Evolutionary conservation across 2,329 filamentous ascomycete genomes (phyloP), one percentile per base, ranked within the genome.

Genomic region (Coniochaeta prunicola): DNA sequence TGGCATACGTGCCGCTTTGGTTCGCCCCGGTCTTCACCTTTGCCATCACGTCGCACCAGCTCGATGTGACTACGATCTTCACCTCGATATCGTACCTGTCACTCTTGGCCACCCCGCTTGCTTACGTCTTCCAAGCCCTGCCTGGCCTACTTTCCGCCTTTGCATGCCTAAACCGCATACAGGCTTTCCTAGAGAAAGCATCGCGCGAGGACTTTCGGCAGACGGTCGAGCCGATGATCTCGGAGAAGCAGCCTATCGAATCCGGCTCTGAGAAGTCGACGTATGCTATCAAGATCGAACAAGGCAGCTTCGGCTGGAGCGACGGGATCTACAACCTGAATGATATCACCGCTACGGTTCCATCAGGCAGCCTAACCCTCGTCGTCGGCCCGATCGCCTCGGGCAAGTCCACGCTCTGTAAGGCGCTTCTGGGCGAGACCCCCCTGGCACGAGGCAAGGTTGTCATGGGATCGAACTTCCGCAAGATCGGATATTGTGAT

Each of bases 341-440:
- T 0, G 56, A 70, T 8, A 63, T 79, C 24, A 62, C 70, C n/a
- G 64, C 79, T 3, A 63, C 60, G 0, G 59, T 79, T 2, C 61
- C 64, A 2, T 57, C 60, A 0, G 66, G 63, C 3, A 63, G 70
- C 4, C 67, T 80, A 9, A 75, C 69, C 9, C 68, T 79, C 4
- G 62, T 80, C 0, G 65, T 76, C 10, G 77, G 77, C 0, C 75
- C 76, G 1, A 67, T 79, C 4, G 78, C 73, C 0, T 74, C 72
- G 1, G 77, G 77, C 0, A 80, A 80, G 61, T 77, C 73, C 0
- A 75, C 77, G 0, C 61, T 80, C 0, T 71, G 76, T 61, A 75
- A 74, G 57, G 71, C 70, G 0, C 63, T 80, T 0, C 64, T 76
- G 0, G 72, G 73, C 5, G 73, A 76, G 63, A 66, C 71, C 2